A percentile compares a stretch with the other conserved stretches of the same genome.
phyloP scores from a whole-genome alignment of 1,139 yeast genomes.

The Spathaspora jeffriesii region DNA sequence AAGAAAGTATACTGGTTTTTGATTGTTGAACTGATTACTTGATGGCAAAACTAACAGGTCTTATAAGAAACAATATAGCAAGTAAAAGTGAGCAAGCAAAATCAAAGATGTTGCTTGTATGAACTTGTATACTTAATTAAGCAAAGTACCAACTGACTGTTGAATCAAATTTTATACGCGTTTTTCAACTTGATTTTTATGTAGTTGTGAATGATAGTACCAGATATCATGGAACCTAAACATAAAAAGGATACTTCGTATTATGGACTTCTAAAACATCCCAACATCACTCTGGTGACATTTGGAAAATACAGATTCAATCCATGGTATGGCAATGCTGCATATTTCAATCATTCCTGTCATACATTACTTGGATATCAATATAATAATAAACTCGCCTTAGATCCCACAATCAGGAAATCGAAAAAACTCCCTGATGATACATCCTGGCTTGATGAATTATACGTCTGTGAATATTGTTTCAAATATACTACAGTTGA shows the following conservation, averaged over 20 bases:
- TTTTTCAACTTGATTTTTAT: background rate
- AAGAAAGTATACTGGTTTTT: too few relatives aligned
- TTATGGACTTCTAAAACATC: slow-evolving; percentile 59
- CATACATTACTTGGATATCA: slow-evolving; percentile 32
- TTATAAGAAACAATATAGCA: too few relatives aligned
- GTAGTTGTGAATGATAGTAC: background rate
- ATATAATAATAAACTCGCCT: slow-evolving; percentile 18
- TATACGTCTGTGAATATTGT: slow-evolving; percentile 79
- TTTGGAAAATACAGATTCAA: slow-evolving; percentile 67
- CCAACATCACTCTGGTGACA: slow-evolving; percentile 65
- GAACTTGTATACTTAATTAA: background rate
- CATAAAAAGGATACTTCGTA: slow-evolving; percentile 22
- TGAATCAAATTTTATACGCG: background rate
- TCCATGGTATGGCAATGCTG: slow-evolving; percentile 88
- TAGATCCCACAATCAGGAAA: slow-evolving; percentile 17
- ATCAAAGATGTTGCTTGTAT: too few relatives aligned
- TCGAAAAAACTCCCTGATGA: slow-evolving; percentile 4
- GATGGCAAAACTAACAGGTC: too few relatives aligned
- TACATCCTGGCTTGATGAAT: slow-evolving; percentile 63
- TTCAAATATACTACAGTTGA: slow-evolving; percentile 69
- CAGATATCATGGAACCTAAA: slow-evolving; percentile 7
- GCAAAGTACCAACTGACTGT: background rate
- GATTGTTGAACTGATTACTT: too few relatives aligned
- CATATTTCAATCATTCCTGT: slow-evolving; percentile 52
- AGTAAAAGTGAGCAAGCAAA: too few relatives aligned